Evolutionary conservation across 129 eudicot genomes (phyloP).

Genomic region (Glebionis coronaria): DNA sequence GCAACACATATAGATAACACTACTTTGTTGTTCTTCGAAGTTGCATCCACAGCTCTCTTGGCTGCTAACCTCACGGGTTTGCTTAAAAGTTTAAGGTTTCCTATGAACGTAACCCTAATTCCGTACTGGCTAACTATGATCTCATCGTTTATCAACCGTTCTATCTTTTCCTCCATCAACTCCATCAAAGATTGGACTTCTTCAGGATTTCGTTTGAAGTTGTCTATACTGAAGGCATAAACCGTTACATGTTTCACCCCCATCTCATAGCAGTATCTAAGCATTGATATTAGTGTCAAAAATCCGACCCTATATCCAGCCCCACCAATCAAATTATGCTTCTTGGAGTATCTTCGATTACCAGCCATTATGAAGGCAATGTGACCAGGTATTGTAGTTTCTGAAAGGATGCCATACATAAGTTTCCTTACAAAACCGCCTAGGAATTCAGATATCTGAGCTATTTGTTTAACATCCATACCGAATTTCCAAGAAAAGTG

Average conservation of each 20-base stretch:
- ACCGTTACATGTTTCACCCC: conserved; percentile 51
- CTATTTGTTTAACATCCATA: neutral
- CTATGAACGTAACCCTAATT: conserved; percentile 47
- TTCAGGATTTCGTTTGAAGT: conserved; percentile 61
- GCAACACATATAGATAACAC: conserved; percentile 50
- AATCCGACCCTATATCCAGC: neutral
- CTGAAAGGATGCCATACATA: conserved; percentile 28
- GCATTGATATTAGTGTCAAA: too few species aligned
- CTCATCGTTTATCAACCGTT: conserved; percentile 46
- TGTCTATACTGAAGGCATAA: conserved; percentile 77
- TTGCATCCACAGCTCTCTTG: conserved; percentile 47
- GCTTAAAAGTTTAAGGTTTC: conserved; percentile 44
- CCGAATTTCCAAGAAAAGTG: neutral
- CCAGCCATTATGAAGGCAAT: conserved; percentile 67
- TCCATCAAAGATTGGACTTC: conserved; percentile 61
- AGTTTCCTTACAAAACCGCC: too few species aligned
- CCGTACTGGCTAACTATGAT: conserved; percentile 54
- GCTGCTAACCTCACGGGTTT: conserved; percentile 47
- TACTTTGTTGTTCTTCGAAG: conserved; percentile 43
- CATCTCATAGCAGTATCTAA: conserved; percentile 51
- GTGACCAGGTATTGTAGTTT: conserved; percentile 48
- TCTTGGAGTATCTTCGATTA: conserved; percentile 58
- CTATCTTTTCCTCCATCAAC: conserved; percentile 53
- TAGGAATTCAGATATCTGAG: neutral
- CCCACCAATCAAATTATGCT: conserved; percentile 28